Evolutionary conservation across 2,329 filamentous ascomycete genomes (phyloP).

Genomic region (Neurospora sp.): DNA sequence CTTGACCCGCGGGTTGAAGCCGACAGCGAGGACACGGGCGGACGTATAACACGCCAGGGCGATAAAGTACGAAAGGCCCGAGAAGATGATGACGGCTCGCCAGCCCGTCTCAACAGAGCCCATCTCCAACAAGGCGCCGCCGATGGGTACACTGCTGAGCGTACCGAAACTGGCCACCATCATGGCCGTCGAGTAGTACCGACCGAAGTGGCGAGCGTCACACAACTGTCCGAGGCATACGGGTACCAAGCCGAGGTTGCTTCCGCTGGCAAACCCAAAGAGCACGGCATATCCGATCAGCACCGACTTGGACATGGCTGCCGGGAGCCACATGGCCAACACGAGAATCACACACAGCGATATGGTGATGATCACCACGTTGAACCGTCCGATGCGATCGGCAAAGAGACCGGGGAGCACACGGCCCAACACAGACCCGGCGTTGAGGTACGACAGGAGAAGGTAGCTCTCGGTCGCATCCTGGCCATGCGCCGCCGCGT

Average conservation of each 20-base stretch:
- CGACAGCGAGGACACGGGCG: constrained; percentile 27
- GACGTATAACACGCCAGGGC: constrained; percentile 24
- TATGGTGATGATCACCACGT: constrained; percentile 64
- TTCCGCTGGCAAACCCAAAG: constrained; percentile 73
- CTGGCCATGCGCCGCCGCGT: constrained; percentile 54
- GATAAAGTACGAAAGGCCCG: constrained; percentile 25
- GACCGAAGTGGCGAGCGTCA: constrained; percentile 53
- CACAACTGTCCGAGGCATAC: constrained; percentile 78
- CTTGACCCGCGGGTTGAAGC: constrained; percentile 21
- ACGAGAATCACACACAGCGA: constrained; percentile 42
- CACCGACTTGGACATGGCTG: constrained; percentile 40
- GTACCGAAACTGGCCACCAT: constrained; percentile 68
- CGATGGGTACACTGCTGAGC: constrained; percentile 36
- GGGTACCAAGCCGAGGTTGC: constrained; percentile 67
- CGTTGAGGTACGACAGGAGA: constrained; percentile 73
- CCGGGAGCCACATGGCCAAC: constrained; percentile 63
- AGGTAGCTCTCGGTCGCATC: constrained; percentile 55
- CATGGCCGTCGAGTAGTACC: constrained; percentile 68
- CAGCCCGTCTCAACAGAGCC: constrained; percentile 23
- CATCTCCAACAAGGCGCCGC: constrained; percentile 28
- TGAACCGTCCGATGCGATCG: constrained; percentile 71
- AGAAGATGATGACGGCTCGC: constrained; percentile 29
- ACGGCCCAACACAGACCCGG: constrained; percentile 65
- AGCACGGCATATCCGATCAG: constrained; percentile 59
- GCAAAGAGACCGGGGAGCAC: constrained; percentile 67